These are phyloP conservation scores for Neurospora sp. DNA, from an alignment of 2,329 filamentous ascomycete species.

Conservation along the genomic window DNA sequence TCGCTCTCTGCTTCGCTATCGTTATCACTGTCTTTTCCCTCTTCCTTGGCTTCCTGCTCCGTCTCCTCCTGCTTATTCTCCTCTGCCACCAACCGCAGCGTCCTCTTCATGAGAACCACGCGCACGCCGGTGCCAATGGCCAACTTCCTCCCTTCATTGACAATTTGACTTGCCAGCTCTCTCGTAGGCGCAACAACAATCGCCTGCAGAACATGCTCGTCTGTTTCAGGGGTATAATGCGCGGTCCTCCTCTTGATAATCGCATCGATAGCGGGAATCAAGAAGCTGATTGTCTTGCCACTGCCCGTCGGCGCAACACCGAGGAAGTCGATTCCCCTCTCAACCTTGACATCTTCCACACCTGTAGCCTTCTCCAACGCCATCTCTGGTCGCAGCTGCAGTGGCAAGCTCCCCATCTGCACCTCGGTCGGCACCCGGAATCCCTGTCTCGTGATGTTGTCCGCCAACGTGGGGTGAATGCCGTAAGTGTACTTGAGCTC, in stretches of 20 bases:
- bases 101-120: conserved; percentile 74
- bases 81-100: conserved; percentile 56
- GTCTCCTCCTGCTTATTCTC: conserved; percentile 14
- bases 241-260: conserved; percentile 51
- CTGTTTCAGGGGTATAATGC: conserved; percentile 24
- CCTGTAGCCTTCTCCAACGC: conserved; percentile 33
- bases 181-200: conserved; percentile 71
- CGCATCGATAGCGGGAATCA: conserved; percentile 76
- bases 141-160: conserved; percentile 79
- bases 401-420: conserved; percentile 74
- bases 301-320: conserved; percentile 91
- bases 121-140: conserved; percentile 66
- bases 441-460: conserved; percentile 75
- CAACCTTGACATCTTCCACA: conserved; percentile 24
- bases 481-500: conserved; percentile 62
- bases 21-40: conserved; percentile 1
- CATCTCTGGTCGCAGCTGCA: conserved; percentile 54
- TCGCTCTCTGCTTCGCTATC: conserved; percentile 2
- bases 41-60: background rate
- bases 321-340: conserved; percentile 58
- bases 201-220: conserved; percentile 48
- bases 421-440: conserved; percentile 89
- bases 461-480: conserved; percentile 62
- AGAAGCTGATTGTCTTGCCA: conserved; percentile 88
- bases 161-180: conserved; percentile 70